Evolutionary conservation across 129 eudicot genomes (phyloP).

Genomic region (Flaveria linearis): DNA sequence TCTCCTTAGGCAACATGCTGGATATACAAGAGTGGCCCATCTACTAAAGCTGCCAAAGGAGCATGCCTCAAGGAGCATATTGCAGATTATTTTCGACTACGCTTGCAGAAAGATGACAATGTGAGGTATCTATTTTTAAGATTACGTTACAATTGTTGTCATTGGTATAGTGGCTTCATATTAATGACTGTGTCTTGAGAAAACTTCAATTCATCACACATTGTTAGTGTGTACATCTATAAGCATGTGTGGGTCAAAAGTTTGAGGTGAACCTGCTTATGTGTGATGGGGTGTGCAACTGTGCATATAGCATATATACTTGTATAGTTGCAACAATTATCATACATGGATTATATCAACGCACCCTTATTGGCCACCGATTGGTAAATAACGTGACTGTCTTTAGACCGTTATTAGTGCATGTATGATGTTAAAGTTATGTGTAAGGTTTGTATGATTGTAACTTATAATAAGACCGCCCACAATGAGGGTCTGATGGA

Average conservation of each 20-base stretch:
- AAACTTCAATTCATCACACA: constrained; percentile 20
- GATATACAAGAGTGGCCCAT: constrained; percentile 70
- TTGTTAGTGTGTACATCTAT: constrained; percentile 25
- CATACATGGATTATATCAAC: neutral
- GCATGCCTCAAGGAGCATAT: constrained; percentile 53
- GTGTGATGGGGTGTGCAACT: neutral
- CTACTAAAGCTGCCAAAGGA: constrained; percentile 66
- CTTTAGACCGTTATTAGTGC: neutral
- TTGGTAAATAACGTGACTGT: neutral
- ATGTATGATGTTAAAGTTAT: constrained; percentile 3
- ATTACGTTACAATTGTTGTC: neutral
- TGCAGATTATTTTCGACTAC: constrained; percentile 64
- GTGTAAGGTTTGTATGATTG: neutral
- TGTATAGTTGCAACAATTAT: neutral
- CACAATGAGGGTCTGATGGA: neutral
- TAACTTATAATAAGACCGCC: neutral
- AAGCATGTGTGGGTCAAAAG: neutral
- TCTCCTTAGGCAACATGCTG: constrained; percentile 57
- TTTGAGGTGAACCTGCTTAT: neutral
- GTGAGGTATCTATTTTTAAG: constrained; percentile 25
- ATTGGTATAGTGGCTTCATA: constrained; percentile 16
- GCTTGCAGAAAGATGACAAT: constrained; percentile 60
- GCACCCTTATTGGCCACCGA: neutral
- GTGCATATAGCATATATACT: constrained; percentile 6
- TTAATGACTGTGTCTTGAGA: constrained; percentile 30